Conservation (phyloP, 331 rosid genomes). For the Erythrophleum ivorense region DNA sequence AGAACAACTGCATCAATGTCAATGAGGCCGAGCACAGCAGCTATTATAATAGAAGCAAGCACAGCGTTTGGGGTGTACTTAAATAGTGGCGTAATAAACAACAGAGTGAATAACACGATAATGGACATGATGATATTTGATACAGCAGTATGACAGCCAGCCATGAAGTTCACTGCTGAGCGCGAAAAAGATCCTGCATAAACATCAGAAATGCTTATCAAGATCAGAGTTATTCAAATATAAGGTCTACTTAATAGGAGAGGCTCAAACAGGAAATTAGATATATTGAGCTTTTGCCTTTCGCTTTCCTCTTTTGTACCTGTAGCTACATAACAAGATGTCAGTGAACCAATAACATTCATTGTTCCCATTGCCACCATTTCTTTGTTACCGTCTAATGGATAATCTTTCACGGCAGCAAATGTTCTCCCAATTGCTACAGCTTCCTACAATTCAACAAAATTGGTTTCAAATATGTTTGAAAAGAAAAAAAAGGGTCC, state of each 20-base stretch:
- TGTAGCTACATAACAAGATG: conserved; percentile 85
- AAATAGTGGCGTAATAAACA: conserved; percentile 72
- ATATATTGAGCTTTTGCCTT: not conserved
- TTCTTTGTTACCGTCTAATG: conserved; percentile 85
- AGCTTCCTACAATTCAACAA: conserved; percentile 63
- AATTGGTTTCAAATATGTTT: not conserved
- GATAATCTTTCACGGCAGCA: conserved; percentile 80
- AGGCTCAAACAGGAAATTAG: not conserved
- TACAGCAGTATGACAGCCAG: conserved; percentile 83
- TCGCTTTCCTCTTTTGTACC: conserved; percentile 46
- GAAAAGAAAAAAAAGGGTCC: too few species aligned
- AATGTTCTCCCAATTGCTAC: conserved; percentile 94
- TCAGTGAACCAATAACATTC: conserved; percentile 82
- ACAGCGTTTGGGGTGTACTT: conserved; percentile 92
- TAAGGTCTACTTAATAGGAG: not conserved
- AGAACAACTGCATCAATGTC: conserved; percentile 59
- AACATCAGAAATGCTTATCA: not conserved
- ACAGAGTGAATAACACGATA: conserved; percentile 62
- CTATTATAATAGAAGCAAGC: conserved; percentile 80
- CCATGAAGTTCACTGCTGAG: conserved; percentile 84
- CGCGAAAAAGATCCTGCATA: conserved; percentile 83
- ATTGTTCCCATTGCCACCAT: conserved; percentile 93
- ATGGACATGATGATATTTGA: conserved; percentile 82
- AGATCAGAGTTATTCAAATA: not conserved
- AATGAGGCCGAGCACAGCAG: conserved; percentile 59